Base-by-base conservation (phyloP, 2,329 filamentous ascomycete species). In the Parascedosporium putredinis region DNA sequence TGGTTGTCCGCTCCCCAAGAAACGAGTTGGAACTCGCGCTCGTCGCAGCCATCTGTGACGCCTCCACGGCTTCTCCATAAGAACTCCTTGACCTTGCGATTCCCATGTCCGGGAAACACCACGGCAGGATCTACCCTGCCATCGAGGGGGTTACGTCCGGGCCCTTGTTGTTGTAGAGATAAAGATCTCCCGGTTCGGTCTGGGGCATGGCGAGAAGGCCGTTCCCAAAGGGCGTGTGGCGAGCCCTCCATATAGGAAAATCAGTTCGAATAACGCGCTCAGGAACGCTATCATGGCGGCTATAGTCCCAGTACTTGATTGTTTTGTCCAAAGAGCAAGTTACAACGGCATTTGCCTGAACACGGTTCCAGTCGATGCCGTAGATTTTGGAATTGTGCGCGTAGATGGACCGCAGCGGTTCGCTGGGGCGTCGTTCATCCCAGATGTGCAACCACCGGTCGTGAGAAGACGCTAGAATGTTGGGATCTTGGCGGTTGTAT, bases 331-430 rank as follows among this genome's bases (percentile, higher is more conserved):
- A 71, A 1, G 90, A 95, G 64, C 90, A 96, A 2, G 90, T 96
- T 5, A 88, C 81, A 47, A 96, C 72, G 31, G 81, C 83, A 8
- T 79, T 83, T 2, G 80, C 68, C 45, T 82, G 75, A 10, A 84
- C 84, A 47, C 91, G 79, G 61, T 94, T 94, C 91, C 91, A 96
- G 65, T 96, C 91, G 29, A 96, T 74, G 24, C 91, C 91, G 62
- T 96, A 96, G 52, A 96, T 95, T 66, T 95, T 96, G 33, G 89
- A 95, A 27, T 79, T 81, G 59, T 96, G 90, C 0, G 90, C 91
- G 60, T 83, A 82, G 54, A 96, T 94, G 14, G 88, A 91, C 53
- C 82, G 83, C 40, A 96, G 68, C 4, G 90, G 89, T 52, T 81
- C 75, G 3, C 85, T 84, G 1, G 88, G 81, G 60, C 84, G 86